These are phyloP conservation scores for Gaultheria prostrata DNA, from an alignment of 148 eudicot genomes.

Conservation along the genomic window DNA sequence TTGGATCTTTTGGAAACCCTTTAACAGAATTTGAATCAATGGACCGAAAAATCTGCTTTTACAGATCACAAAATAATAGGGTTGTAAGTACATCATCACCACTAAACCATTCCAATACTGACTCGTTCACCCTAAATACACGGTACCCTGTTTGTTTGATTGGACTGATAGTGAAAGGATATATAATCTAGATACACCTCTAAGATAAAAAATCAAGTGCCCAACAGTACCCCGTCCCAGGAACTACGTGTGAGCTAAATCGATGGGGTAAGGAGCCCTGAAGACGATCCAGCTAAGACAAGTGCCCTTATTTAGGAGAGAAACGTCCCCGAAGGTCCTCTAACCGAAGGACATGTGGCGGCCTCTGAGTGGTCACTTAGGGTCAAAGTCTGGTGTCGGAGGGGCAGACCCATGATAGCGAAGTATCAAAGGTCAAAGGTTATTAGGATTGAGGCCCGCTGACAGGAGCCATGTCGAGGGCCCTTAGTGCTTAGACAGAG, in stretches of 20 bases:
- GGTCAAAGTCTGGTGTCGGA: not conserved
- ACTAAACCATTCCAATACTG: not conserved
- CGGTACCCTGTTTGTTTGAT: not conserved
- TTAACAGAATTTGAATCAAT: slow-evolving; percentile 86
- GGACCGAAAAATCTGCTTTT: slow-evolving; percentile 78
- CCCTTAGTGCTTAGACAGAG: not conserved
- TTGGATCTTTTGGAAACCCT: slow-evolving; percentile 86
- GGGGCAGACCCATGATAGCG: not conserved
- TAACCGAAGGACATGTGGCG: not conserved
- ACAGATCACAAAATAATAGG: not conserved
- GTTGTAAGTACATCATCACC: not conserved
- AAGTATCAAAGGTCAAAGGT: not conserved
- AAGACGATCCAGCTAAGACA: not conserved
- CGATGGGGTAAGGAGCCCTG: too few relatives aligned
- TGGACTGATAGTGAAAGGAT: not conserved
- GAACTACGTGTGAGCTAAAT: not conserved
- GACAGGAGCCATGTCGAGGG: not conserved
- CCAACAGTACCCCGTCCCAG: not conserved
- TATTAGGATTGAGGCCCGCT: too few relatives aligned
- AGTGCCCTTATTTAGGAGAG: not conserved
- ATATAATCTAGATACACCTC: not conserved
- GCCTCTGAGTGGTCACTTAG: not conserved
- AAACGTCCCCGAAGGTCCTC: not conserved
- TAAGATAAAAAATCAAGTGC: not conserved
- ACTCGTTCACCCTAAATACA: not conserved